Conservation (phyloP, 805 yeast genomes). For the Starmerella sirachaensis region DNA sequence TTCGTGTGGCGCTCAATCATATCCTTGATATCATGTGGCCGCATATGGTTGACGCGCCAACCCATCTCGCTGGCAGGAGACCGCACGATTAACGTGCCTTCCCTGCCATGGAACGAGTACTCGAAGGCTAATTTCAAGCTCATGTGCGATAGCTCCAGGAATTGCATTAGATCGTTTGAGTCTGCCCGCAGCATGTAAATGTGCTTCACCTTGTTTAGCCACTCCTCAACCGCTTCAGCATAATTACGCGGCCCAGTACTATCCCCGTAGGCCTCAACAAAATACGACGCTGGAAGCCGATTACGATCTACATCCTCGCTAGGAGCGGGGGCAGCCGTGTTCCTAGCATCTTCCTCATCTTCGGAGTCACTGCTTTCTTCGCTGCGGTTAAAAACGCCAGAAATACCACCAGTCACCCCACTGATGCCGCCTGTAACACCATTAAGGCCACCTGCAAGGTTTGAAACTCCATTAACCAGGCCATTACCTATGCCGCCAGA, state of each 20-base stretch:
- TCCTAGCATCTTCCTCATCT: background rate
- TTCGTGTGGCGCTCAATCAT: slow-evolving; percentile 85
- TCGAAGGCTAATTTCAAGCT: slow-evolving; percentile 76
- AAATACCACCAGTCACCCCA: no score
- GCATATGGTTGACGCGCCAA: slow-evolving; percentile 88
- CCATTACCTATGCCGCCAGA: no score
- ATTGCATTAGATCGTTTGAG: slow-evolving; percentile 69
- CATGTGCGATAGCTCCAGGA: slow-evolving; percentile 81
- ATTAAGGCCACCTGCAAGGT: no score
- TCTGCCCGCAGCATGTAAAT: slow-evolving; percentile 62
- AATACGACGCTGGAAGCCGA: background rate
- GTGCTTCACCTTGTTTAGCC: slow-evolving; percentile 49
- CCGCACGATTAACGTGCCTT: slow-evolving; percentile 70
- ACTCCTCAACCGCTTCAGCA: slow-evolving; percentile 41
- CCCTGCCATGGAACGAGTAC: slow-evolving; percentile 71
- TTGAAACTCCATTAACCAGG: no score
- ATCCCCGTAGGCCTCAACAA: background rate
- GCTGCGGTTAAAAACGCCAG: no score
- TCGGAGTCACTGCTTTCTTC: slow-evolving; percentile 1
- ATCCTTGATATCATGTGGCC: slow-evolving; percentile 62
- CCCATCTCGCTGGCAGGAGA: slow-evolving; percentile 83
- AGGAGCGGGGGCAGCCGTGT: background rate
- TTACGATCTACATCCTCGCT: no score
- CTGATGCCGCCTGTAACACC: no score
- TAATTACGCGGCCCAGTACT: slow-evolving; percentile 3